Base-by-base conservation (phyloP, 192 early-diverging fungal species). In the Backusella parvicylindrica region DNA sequence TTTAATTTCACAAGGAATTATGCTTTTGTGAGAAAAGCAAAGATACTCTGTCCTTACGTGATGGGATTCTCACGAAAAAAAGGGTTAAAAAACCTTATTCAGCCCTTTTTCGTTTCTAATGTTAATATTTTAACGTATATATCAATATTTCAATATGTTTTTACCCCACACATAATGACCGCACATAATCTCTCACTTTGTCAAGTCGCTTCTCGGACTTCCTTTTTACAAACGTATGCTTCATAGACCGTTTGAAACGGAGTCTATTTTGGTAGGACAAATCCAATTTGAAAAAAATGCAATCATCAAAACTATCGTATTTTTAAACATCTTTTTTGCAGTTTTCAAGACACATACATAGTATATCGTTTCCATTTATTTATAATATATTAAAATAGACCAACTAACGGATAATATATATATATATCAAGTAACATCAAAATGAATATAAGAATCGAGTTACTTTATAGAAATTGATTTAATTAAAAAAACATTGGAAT, bases 1-100 rank as follows among this genome's bases (percentile, higher is more conserved):
- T n/a, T 28, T 60, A 60, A 60, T 60, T 60, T 60, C 53, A 60
- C 53, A 60, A 60, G 53, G 53, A 60, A 60, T 60, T 60, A 28
- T 60, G 4, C 23, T 60, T 60, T 60, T 60, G 53, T 26, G 21
- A 28, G 21, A 28, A 60, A 11, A 23, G 9, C 4, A 60, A 53
- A 9, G 2, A 23, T 3, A 53, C 18, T 53, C 26, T 4, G 2
- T 4, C 21, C 26, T 60, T 60, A 60, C 53, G 53, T 60, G 53
- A 60, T 60, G 53, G 53, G 2, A 60, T 60, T 60, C 53, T 60
- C 53, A 60, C 53, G 53, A 60, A 28, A 60, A 47, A 56, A 60
- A 28, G 53, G 21, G 8, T 60, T 60, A 60, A 60, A 60, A 56
- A 60, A 60, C 12, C 26, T 60, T 60, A 60, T 28, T 60, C 21